These are phyloP conservation scores for Epicoccum nigrum DNA, from an alignment of 2,329 filamentous ascomycete genomes.

Conservation along the genomic window DNA sequence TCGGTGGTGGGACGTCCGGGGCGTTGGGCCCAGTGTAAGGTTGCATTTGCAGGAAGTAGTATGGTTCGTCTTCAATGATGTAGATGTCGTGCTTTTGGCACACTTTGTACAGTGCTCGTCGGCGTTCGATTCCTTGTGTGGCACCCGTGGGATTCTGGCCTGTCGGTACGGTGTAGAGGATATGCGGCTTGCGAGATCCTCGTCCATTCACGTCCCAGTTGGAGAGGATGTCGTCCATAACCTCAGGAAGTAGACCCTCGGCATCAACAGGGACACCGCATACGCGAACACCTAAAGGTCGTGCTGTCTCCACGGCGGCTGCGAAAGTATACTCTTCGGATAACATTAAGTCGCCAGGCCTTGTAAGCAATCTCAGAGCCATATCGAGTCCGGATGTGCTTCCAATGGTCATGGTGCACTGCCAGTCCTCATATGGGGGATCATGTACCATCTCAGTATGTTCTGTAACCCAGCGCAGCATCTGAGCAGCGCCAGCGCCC, in stretches of 20 bases:
- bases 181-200: slow-evolving; percentile 67
- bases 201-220: slow-evolving; percentile 66
- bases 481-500: slow-evolving; percentile 81
- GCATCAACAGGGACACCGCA: slow-evolving; percentile 69
- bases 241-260: slow-evolving; percentile 67
- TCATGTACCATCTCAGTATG: slow-evolving; percentile 90
- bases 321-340: slow-evolving; percentile 94
- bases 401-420: slow-evolving; percentile 80
- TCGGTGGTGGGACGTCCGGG: slow-evolving; percentile 61
- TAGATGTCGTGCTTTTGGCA: slow-evolving; percentile 83
- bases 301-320: slow-evolving; percentile 71
- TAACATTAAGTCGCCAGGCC: slow-evolving; percentile 76
- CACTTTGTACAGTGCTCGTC: slow-evolving; percentile 75
- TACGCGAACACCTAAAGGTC: slow-evolving; percentile 66
- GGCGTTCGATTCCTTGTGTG: slow-evolving; percentile 72
- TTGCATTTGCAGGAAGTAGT: slow-evolving; percentile 92
- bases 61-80: slow-evolving; percentile 92
- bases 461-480: slow-evolving; percentile 90
- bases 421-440: slow-evolving; percentile 91
- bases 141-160: slow-evolving; percentile 92
- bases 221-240: slow-evolving; percentile 66
- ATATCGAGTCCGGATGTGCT: slow-evolving; percentile 88
- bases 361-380: slow-evolving; percentile 79
- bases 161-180: slow-evolving; percentile 76
- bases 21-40: slow-evolving; percentile 67